phyloP scores from a whole-genome alignment of 345 rosid genomes.

The Eucalyptus tenuipes region DNA sequence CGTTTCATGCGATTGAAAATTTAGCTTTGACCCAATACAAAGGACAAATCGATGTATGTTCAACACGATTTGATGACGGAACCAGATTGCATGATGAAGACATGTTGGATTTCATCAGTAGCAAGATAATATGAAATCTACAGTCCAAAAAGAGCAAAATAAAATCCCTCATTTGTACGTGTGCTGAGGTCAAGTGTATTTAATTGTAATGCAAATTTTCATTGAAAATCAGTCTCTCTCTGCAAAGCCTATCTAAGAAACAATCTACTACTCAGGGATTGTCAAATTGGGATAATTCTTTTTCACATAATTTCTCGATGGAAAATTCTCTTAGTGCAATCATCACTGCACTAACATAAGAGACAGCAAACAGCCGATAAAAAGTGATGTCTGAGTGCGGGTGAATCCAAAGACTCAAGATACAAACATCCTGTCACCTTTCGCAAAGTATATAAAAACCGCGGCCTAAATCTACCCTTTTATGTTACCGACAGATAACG shows the following conservation, averaged over 20 bases:
- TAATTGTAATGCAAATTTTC: not conserved
- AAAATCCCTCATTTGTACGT: not conserved
- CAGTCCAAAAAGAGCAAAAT: not conserved
- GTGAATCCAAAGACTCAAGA: not conserved
- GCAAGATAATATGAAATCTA: not conserved
- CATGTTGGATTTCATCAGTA: not conserved
- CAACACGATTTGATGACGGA: not conserved
- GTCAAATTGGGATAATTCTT: not conserved
- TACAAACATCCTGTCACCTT: not conserved
- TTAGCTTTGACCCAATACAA: not conserved
- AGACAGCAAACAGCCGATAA: not conserved
- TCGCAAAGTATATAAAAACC: not conserved
- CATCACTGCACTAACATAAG: not conserved
- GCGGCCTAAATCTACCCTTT: not conserved
- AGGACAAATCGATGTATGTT: not conserved
- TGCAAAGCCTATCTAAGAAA: not conserved
- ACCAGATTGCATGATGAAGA: not conserved
- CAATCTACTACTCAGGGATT: not conserved
- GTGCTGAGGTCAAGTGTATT: not conserved
- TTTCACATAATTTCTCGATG: not conserved
- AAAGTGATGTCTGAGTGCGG: not conserved
- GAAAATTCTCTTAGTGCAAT: not conserved
- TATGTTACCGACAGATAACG: not conserved
- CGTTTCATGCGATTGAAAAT: not conserved
- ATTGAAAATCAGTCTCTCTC: not conserved